These are phyloP conservation scores for Neophaeococcomyces aloes DNA, from an alignment of 2,329 filamentous ascomycete species.

Conservation along the genomic window DNA sequence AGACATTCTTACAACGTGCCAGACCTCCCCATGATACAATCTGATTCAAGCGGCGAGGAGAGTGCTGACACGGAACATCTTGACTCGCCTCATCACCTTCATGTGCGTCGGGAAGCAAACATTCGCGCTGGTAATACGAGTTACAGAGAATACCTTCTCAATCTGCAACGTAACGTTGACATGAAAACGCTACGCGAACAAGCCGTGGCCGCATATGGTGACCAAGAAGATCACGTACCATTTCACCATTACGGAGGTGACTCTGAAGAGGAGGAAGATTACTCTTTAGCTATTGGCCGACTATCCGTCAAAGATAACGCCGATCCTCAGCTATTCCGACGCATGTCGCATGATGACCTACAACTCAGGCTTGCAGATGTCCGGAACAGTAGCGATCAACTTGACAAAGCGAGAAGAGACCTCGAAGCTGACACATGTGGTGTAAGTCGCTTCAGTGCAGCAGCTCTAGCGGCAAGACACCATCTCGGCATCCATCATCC, in stretches of 20 bases:
- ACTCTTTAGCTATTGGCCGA: constrained; percentile 20
- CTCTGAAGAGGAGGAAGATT: constrained; percentile 25
- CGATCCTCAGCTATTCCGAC: constrained; percentile 27
- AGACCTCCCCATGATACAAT: constrained; percentile 51
- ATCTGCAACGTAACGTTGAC: constrained; percentile 63
- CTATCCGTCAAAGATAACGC: constrained; percentile 23
- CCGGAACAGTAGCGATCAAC: constrained; percentile 62
- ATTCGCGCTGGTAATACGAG: constrained; percentile 46
- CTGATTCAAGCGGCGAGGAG: constrained; percentile 43
- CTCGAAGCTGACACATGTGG: constrained; percentile 27
- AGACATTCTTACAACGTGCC: constrained; percentile 52
- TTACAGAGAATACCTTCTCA: constrained; percentile 66
- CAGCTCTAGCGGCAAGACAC: constrained; percentile 23
- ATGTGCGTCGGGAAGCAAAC: constrained; percentile 24
- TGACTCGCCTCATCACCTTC: constrained; percentile 27
- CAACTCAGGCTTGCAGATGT: constrained; percentile 71
- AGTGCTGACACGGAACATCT: constrained; percentile 38
- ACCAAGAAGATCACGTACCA: constrained; percentile 36
- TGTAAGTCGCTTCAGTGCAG: constrained; percentile 26
- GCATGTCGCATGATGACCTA: constrained; percentile 37
- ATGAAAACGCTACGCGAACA: constrained; percentile 60
- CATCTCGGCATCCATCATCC: constrained; percentile 12
- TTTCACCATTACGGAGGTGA: constrained; percentile 39
- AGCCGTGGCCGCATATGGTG: constrained; percentile 39
- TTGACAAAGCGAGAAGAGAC: constrained; percentile 42